Evolutionary conservation across 306 rosid species (phyloP), one percentile per base, ranked within the genome.

Genomic region (Cucurbita moschata): DNA sequence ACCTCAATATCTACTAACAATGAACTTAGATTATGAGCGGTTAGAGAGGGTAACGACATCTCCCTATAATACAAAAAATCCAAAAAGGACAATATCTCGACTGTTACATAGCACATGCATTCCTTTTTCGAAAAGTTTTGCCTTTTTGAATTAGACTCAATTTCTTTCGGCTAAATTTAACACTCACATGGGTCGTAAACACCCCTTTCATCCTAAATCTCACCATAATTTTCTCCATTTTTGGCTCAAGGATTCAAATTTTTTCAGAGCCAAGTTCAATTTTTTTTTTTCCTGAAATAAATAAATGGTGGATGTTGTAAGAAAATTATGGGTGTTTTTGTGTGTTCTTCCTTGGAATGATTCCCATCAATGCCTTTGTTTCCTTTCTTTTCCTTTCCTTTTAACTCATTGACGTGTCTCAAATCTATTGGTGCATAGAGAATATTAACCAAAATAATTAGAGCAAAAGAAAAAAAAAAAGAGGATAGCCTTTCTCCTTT

Each of bases 131-230:
- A 67, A 67, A n/a, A 54, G 18, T 66, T 67, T 19, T 67, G 68
- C 78, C 86, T 46, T 76, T 79, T 79, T 0, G 77, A 77, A 79
- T 79, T 84, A 82, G 86, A 77, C 81, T n/a, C 77, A 77, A 52
- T 79, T 83, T 44, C 75, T 78, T 78, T 83, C 77, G 78, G 63
- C 0, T 30, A 30, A 30, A 30, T 30, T 30, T 30, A 30, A 30
- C 4, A 30, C 35, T 30, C 35, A 30, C 35, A 1, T 30, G 26
- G 26, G 2, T 43, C 0, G 10, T 43, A 43, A 43, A n/a, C 0
- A 18, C 2, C 38, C 18, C 53, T 43, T 65, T 64, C 35, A 60
- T 60, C 66, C 66, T 60, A 59, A 30, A 60, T 8, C 16, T 30
- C 14, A 60, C 10, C 5, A 5, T 50, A 11, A 15, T 4, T 13